Conservation (phyloP, 257 asterid genomes). For the Nicotiana attenuata region DNA sequence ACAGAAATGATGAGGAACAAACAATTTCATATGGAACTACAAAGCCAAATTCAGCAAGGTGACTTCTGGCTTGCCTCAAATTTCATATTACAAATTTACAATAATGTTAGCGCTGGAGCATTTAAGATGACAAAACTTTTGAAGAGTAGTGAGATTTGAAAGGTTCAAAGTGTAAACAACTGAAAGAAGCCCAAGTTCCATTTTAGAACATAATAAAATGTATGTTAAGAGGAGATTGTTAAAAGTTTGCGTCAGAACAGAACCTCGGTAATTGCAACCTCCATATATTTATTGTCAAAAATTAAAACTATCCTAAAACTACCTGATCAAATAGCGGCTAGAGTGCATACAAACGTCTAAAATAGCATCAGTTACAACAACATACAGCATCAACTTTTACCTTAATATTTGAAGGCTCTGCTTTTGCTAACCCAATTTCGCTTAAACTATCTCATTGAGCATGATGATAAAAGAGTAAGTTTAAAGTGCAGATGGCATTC, state of each 20-base stretch:
- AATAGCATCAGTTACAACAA: background rate
- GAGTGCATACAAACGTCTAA: background rate
- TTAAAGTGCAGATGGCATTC: background rate
- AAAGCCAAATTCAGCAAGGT: constrained; percentile 1
- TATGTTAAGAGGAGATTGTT: background rate
- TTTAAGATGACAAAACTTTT: background rate
- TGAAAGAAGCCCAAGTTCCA: constrained; percentile 1
- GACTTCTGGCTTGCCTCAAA: background rate
- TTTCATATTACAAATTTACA: background rate
- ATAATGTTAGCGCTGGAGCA: background rate
- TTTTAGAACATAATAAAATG: background rate
- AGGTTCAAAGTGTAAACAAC: background rate
- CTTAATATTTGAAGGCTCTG: background rate
- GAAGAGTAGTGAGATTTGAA: background rate
- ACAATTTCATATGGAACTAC: background rate
- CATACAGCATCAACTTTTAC: background rate
- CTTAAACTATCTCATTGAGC: background rate
- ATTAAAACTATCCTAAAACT: background rate
- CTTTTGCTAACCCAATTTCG: background rate
- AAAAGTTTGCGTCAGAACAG: background rate
- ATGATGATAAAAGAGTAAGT: background rate
- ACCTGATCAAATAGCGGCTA: background rate
- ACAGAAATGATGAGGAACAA: background rate
- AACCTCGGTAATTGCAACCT: background rate
- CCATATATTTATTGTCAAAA: constrained; percentile 1